Evolutionary conservation across 2,329 filamentous ascomycete genomes (phyloP).

Genomic region (Ilyonectria mors-panacis): DNA sequence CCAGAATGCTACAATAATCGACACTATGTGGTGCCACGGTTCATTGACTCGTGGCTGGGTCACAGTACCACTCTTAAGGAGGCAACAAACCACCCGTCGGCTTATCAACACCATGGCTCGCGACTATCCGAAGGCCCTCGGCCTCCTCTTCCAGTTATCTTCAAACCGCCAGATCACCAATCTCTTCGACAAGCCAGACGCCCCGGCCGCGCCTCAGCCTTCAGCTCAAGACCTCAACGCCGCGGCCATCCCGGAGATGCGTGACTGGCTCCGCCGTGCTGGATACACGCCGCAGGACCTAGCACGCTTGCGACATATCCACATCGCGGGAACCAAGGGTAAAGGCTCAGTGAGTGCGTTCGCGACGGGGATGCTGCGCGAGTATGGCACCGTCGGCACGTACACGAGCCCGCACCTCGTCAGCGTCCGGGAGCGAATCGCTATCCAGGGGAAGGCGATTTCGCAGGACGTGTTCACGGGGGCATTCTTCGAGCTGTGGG

Average conservation of each 20-base stretch:
- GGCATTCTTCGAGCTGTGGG: conserved; percentile 91
- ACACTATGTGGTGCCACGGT: conserved; percentile 15
- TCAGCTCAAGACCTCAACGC: conserved; percentile 74
- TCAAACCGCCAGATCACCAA: conserved; percentile 79
- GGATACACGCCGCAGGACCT: conserved; percentile 74
- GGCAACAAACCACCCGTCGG: conserved; percentile 21
- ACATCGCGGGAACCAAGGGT: conserved; percentile 94
- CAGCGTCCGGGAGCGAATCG: conserved; percentile 87
- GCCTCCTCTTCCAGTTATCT: conserved; percentile 82
- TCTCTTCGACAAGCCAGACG: conserved; percentile 60
- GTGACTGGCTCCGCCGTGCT: conserved; percentile 81
- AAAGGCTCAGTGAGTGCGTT: conserved; percentile 93
- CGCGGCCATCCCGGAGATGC: conserved; percentile 85
- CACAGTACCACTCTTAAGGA: conserved; percentile 18
- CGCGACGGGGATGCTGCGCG: conserved; percentile 81
- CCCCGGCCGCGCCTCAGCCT: conserved; percentile 49
- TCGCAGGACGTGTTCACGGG: conserved; percentile 77
- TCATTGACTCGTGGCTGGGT: conserved; percentile 3
- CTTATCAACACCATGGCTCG: conserved; percentile 45
- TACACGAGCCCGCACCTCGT: conserved; percentile 91
- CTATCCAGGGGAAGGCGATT: conserved; percentile 81
- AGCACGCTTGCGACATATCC: conserved; percentile 70
- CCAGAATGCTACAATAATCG: not conserved
- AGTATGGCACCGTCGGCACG: conserved; percentile 72
- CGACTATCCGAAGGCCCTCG: conserved; percentile 77